Evolutionary conservation across 495 filamentous ascomycete species (phyloP), one percentile per base, ranked within the genome.

Genomic region (Penicillium paradoxum): DNA sequence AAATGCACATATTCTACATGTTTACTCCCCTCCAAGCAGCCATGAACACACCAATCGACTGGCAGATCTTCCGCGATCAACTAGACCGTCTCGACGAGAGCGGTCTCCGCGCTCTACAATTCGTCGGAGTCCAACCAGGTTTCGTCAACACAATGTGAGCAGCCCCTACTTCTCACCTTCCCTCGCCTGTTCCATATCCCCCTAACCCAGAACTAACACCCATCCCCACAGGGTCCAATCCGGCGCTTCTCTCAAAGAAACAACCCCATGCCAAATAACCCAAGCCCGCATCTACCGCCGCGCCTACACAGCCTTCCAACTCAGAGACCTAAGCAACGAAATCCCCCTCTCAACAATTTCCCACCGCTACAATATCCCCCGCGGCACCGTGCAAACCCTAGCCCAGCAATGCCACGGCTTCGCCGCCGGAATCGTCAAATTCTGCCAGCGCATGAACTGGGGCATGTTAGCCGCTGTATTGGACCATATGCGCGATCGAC

Each of bases 1-100:
- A 93, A 42, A 85, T 93, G 84, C 89, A 93, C 59, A 76, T 90
- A 33, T 79, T 91, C 43, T 93, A 91, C 63, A 84, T 82, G 53
- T 90, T 91, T 53, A 91, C 89, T 0, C 89, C 89, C 1, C 74
- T 91, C 10, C 69, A 80, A 32, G 69, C 65, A 6, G 69, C 77
- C 4, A 62, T 67, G 19, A 66, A 59, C 15, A 70, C 74, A 7
- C 67, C 76, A 2, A 77, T 91, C 49, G 85, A 90, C 56, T 91
- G 88, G 89, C 78, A 74, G 19, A 76, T 84, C 11, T 89, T 91
- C 49, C 81, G 86, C 30, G 77, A 84, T 47, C 83, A 88, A 53
- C 70, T 91, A 55, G 85, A 90, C 54, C 57, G 61, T 4, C 70
- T 91, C 3, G 86, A 89, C 49, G 87, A 90, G 39, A 86, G 84